Evolutionary conservation across 2,329 filamentous ascomycete genomes (phyloP).

Genomic region (Exophiala bonariae): DNA sequence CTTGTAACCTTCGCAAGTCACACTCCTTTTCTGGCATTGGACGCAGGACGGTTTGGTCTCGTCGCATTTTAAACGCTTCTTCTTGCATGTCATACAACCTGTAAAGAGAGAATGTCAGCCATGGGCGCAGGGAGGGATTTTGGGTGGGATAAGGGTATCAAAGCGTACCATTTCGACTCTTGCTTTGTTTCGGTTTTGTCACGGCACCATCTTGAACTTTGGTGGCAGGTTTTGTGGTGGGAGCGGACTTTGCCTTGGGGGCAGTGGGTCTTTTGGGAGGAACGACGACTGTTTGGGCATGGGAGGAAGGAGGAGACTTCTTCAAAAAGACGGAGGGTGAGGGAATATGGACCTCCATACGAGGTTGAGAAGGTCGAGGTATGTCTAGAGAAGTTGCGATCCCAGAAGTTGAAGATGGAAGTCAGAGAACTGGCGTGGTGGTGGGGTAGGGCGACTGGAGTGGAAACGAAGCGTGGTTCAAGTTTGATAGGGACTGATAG

Average conservation of each 20-base stretch:
- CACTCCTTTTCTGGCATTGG: conserved; percentile 65
- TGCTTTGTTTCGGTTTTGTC: conserved; percentile 69
- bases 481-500: no score
- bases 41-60: conserved; percentile 68
- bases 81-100: conserved; percentile 74
- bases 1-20: conserved; percentile 69
- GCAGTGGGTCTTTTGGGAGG: conserved; percentile 27
- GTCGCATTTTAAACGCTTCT: conserved; percentile 72
- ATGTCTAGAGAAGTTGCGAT: background rate
- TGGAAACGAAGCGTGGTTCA: no score
- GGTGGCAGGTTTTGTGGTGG: conserved; percentile 28
- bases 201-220: conserved; percentile 35
- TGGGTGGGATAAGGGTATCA: background rate
- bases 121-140: conserved; percentile 2
- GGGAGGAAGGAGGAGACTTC: no score
- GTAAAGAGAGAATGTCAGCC: conserved; percentile 21
- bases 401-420: background rate
- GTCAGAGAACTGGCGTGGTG: background rate
- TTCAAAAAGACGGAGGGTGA: conserved; percentile 57
- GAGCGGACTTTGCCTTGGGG: conserved; percentile 27
- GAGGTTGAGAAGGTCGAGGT: conserved; percentile 8
- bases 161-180: conserved; percentile 70
- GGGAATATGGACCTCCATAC: conserved; percentile 63
- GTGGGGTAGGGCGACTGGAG: background rate
- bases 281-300: conserved; percentile 27